Percentiles rank a stretch among this genome's conserved stretches.
Conservation (phyloP, 192 early-diverging fungal species). For the Linnemannia exigua region DNA sequence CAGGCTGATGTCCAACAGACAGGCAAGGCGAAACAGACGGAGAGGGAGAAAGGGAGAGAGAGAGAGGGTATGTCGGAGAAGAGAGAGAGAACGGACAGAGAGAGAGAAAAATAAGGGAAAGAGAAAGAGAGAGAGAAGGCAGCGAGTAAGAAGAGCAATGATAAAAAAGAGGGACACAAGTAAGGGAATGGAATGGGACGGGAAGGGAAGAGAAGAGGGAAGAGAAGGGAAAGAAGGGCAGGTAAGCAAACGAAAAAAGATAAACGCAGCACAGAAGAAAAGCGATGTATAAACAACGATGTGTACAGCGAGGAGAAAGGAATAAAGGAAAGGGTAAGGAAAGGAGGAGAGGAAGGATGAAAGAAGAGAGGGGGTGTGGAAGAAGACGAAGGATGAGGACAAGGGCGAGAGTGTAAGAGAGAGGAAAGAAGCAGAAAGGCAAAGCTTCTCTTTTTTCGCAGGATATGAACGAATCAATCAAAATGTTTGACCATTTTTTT, state of each 20-base stretch:
- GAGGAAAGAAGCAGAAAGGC: constrained; percentile 1
- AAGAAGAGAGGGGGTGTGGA: background rate
- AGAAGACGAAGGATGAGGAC: background rate
- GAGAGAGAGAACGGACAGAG: background rate
- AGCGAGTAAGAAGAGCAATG: constrained; percentile 1
- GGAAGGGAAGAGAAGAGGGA: background rate
- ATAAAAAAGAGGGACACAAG: background rate
- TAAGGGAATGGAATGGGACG: background rate
- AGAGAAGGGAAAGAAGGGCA: background rate
- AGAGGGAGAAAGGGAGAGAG: constrained; percentile 10
- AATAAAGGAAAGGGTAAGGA: background rate
- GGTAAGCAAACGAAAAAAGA: background rate
- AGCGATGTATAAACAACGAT: background rate
- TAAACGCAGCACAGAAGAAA: background rate
- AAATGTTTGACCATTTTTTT: background rate
- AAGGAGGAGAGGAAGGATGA: background rate
- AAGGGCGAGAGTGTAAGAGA: constrained; percentile 7
- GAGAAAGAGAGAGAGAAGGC: background rate
- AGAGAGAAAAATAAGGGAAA: constrained; percentile 4
- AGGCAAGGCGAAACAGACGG: constrained; percentile 4
- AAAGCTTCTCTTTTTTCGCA: background rate
- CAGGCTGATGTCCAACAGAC: constrained; percentile 2
- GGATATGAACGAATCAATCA: constrained; percentile 13
- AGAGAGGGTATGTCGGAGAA: constrained; percentile 1
- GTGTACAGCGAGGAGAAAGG: background rate